phyloP scores from a whole-genome alignment of 129 eudicot species.

The Pulicaria dysenterica region DNA sequence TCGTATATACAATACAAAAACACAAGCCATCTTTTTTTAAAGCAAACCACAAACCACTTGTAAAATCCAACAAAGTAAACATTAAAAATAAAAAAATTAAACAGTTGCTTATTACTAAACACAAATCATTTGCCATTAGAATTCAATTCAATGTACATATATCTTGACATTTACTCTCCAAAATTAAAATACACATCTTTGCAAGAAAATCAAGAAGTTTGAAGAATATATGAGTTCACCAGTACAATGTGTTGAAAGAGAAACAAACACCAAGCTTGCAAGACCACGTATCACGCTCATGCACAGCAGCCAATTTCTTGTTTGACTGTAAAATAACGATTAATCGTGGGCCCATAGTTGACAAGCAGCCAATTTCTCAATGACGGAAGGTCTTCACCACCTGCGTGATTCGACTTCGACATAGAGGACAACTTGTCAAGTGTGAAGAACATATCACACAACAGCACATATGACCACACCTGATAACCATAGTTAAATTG shows the following conservation, averaged over 20 bases:
- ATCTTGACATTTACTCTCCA: no score
- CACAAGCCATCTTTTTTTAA: no score
- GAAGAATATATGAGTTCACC: slow-evolving; percentile 13
- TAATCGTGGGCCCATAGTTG: slow-evolving; percentile 1
- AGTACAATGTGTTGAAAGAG: slow-evolving; percentile 6
- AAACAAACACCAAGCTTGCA: slow-evolving; percentile 1
- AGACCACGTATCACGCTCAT: slow-evolving; percentile 13
- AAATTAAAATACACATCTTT: no score
- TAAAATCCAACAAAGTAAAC: no score
- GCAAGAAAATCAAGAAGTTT: slow-evolving; percentile 6
- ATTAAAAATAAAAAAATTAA: no score
- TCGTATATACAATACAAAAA: no score
- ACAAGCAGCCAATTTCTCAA: slow-evolving; percentile 34
- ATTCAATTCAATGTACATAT: no score
- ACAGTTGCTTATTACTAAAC: no score
- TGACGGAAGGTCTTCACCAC: slow-evolving; percentile 86
- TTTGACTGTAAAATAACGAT: slow-evolving; percentile 1
- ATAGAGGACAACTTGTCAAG: slow-evolving; percentile 78
- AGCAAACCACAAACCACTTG: no score
- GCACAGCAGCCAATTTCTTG: slow-evolving; percentile 5
- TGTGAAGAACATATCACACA: slow-evolving; percentile 81
- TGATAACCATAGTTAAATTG: slow-evolving; percentile 38
- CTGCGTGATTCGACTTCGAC: slow-evolving; percentile 74
- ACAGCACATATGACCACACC: slow-evolving; percentile 99
- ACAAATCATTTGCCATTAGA: no score